A percentile compares a stretch with the other conserved stretches of the same genome.
Conservation (phyloP, 73 alveolate species). For the Paramecium caudatum region DNA sequence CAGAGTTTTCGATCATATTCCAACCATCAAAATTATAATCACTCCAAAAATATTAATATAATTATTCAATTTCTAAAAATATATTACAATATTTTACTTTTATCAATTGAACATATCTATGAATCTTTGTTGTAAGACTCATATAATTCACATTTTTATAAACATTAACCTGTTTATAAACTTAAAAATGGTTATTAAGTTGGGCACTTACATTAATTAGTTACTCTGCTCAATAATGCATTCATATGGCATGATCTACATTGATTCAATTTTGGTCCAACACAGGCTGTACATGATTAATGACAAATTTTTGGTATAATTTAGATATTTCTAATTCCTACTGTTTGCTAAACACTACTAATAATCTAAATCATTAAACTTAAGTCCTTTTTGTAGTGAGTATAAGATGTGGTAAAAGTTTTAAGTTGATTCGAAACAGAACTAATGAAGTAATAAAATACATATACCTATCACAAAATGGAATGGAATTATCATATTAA, state of each 20-base stretch:
- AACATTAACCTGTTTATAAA: neutral
- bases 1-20: neutral
- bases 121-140: neutral
- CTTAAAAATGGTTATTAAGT: neutral
- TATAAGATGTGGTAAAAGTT: neutral
- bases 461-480: constrained; percentile 18
- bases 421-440: neutral
- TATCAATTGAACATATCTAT: neutral
- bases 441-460: neutral
- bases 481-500: neutral
- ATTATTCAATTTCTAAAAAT: neutral
- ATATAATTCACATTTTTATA: neutral
- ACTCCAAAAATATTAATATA: neutral
- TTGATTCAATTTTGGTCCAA: neutral
- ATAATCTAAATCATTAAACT: neutral
- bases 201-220: constrained; percentile 26
- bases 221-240: neutral
- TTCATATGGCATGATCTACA: constrained; percentile 21
- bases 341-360: neutral
- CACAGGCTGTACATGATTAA: constrained; percentile 6
- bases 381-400: neutral
- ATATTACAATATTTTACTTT: neutral
- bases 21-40: neutral
- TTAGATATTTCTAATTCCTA: constrained; percentile 11
- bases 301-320: constrained; percentile 6